Base-by-base conservation (phyloP, 345 rosid species). In the Melaleuca quinquenervia region DNA sequence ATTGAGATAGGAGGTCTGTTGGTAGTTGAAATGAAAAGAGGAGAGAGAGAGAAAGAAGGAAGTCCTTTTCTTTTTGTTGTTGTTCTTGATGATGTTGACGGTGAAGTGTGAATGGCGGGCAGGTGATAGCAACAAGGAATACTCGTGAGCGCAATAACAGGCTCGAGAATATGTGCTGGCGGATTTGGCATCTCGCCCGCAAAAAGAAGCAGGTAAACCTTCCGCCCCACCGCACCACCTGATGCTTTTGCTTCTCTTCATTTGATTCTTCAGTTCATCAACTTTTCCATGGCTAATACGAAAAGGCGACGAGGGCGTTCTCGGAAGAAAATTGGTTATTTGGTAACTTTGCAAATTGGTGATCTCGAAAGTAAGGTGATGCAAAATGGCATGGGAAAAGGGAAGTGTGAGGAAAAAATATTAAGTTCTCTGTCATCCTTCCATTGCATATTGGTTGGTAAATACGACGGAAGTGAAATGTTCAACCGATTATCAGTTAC, bases 171-270 rank as follows among this genome's bases (percentile, higher is more conserved):
- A 92, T 96, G 93, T 95, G 98, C 93, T 96, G 99, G 99, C 93
- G 98, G 12, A 95, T 96, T 88, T 96, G 99, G 98, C 97, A 96
- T 93, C 97, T 96, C 80, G 96, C 98, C 83, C 98, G 98, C 82
- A 94, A 90, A 86, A 95, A 92, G 92, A 96, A 95, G 85, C 95
- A 96, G 94, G 99, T 94, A 87, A 1, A 49, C 49, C 21, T 82
- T n/a, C 0, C 24, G 12, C 26, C 3, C 29, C 29, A 27, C 75
- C 13, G 20, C 52, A 82, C 54, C 83, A 9, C 83, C 27, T 80
- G 32, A 27, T n/a, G 74, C 45, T 70, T 70, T 18, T 18, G 78
- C 78, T 32, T 32, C 21, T 32, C 78, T 32, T 62, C 8, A 64
- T 32, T 16, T 64, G 45, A 64, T 64, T 29, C 29, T 29, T 64